A percentile compares a stretch with the other conserved stretches of the same genome.
Evolutionary conservation across 345 rosid genomes (phyloP).

Genomic region (Lepidium africanum): DNA sequence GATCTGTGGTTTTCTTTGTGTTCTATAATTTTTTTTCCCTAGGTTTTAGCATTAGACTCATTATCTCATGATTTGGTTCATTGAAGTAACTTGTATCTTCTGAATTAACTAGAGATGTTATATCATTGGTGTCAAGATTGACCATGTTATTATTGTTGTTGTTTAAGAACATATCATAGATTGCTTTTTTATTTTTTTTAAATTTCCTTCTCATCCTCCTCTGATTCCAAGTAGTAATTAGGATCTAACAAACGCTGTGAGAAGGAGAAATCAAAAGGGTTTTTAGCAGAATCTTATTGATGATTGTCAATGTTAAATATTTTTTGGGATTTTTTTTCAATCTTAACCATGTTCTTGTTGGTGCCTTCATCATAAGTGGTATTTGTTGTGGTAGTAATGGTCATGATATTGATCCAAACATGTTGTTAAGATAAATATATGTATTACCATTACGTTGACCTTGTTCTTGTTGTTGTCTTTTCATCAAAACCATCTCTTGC

Average conservation of each 20-base stretch:
- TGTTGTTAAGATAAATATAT: no score
- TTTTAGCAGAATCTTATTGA: slow-evolving; percentile 17
- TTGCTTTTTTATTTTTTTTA: no score
- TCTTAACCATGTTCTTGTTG: slow-evolving; percentile 29
- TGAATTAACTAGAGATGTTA: slow-evolving; percentile 38
- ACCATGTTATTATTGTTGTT: slow-evolving; percentile 1
- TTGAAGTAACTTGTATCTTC: slow-evolving; percentile 40
- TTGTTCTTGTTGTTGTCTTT: no score
- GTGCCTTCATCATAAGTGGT: no score
- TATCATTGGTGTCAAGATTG: slow-evolving; percentile 22
- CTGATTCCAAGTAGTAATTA: slow-evolving; percentile 21
- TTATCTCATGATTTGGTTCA: slow-evolving; percentile 2
- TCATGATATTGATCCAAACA: no score
- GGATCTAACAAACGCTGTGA: slow-evolving; percentile 27
- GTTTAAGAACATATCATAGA: slow-evolving; percentile 20
- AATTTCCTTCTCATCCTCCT: slow-evolving; percentile 15
- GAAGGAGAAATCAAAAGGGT: slow-evolving; percentile 31
- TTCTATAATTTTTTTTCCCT: no score
- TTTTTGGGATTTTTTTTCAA: slow-evolving; percentile 20
- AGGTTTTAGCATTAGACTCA: no score
- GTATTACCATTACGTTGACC: no score
- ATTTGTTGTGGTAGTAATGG: no score
- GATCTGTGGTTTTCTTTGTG: no score
- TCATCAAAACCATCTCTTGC: no score
- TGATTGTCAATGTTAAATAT: slow-evolving; percentile 7